Evolutionary conservation across 108 stramenopile genomes (phyloP).

Genomic region (Mayamaea pseudoterrestris): DNA sequence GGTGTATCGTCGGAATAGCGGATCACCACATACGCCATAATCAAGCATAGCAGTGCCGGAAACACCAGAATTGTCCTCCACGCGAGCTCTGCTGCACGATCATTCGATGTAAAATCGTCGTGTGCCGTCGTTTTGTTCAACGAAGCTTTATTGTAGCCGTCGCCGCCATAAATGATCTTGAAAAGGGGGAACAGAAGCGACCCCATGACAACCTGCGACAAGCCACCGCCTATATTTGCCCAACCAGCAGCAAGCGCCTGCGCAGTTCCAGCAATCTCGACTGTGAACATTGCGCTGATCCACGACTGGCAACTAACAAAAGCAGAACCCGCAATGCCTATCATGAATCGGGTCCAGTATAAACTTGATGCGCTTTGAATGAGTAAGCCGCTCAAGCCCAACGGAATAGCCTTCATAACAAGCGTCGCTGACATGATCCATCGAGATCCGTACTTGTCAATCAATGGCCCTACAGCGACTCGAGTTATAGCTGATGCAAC

Average conservation of each 20-base stretch:
- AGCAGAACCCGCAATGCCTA: slow-evolving; percentile 64
- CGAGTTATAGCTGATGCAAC: slow-evolving; percentile 54
- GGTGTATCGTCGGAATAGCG: slow-evolving; percentile 64
- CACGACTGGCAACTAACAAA: slow-evolving; percentile 79
- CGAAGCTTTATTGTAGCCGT: slow-evolving; percentile 3
- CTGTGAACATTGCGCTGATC: slow-evolving; percentile 65
- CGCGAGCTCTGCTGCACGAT: slow-evolving; percentile 18
- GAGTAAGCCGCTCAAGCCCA: slow-evolving; percentile 39
- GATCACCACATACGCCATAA: slow-evolving; percentile 23
- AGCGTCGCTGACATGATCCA: slow-evolving; percentile 47
- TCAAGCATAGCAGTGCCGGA: slow-evolving; percentile 52
- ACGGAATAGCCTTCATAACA: slow-evolving; percentile 52
- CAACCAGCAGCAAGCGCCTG: slow-evolving; percentile 76
- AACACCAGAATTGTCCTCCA: slow-evolving; percentile 71
- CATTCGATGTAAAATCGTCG: background rate
- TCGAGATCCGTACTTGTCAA: slow-evolving; percentile 75
- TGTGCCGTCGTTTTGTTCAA: slow-evolving; percentile 3
- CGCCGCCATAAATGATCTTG: slow-evolving; percentile 28
- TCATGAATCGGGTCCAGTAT: slow-evolving; percentile 54
- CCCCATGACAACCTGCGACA: slow-evolving; percentile 57
- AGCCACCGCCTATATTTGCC: slow-evolving; percentile 81
- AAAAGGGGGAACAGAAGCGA: slow-evolving; percentile 53
- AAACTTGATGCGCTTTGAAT: slow-evolving; percentile 44
- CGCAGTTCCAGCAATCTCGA: slow-evolving; percentile 69
- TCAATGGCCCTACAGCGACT: slow-evolving; percentile 54